phyloP scores from a whole-genome alignment of 345 rosid genomes.

The Excoecaria cochinchinensis region DNA sequence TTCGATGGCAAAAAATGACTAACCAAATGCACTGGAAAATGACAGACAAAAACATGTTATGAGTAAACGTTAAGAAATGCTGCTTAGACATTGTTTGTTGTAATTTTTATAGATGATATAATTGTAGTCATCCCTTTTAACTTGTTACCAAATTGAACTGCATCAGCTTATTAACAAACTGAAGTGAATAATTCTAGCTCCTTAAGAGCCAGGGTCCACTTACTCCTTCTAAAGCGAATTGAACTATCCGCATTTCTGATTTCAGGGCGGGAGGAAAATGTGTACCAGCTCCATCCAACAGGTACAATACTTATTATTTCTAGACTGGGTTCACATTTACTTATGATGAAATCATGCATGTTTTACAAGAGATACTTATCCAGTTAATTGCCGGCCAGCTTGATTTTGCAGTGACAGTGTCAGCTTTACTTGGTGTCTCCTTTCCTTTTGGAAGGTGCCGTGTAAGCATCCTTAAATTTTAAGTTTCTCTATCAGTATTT shows the following conservation, averaged over 20 bases:
- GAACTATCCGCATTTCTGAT: conserved; percentile 1
- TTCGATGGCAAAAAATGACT: neutral
- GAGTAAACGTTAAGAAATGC: neutral
- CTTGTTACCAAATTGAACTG: neutral
- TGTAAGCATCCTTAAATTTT: conserved; percentile 58
- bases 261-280: conserved; percentile 57
- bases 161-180: neutral
- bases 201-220: neutral
- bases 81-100: neutral
- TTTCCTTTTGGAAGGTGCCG: conserved; percentile 98
- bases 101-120: neutral
- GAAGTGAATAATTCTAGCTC: neutral
- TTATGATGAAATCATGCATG: conserved; percentile 6
- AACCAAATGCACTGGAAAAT: neutral
- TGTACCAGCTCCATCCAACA: conserved; percentile 75
- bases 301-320: conserved; percentile 40
- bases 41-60: neutral
- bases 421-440: conserved; percentile 86
- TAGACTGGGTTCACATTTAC: conserved; percentile 3
- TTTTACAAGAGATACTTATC: conserved; percentile 10
- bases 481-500: neutral
- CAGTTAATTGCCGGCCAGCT: conserved; percentile 56
- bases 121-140: neutral
- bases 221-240: conserved; percentile 5
- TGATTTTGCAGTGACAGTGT: conserved; percentile 89